Evolutionary conservation across 352 stramenopile genomes (phyloP).

Genomic region (Peronospora destructor): DNA sequence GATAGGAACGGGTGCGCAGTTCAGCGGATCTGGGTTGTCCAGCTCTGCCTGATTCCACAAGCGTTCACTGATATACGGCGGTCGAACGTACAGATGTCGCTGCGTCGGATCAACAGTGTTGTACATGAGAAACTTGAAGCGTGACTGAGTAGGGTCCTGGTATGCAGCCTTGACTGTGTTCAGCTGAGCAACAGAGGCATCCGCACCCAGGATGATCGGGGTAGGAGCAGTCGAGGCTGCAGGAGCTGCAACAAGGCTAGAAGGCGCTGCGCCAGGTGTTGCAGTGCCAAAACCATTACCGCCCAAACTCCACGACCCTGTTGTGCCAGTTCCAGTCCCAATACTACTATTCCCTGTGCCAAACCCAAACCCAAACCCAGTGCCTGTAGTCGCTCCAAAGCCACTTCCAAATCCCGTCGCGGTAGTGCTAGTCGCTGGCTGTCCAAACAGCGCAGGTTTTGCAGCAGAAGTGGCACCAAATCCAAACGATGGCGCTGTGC

Average conservation of each 20-base stretch:
- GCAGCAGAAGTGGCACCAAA: constrained; percentile 27
- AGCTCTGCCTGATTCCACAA: constrained; percentile 80
- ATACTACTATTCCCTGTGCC: constrained; percentile 19
- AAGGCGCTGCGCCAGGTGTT: constrained; percentile 14
- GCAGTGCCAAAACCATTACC: constrained; percentile 33
- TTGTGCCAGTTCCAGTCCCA: constrained; percentile 9
- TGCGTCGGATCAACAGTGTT: constrained; percentile 82
- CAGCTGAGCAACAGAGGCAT: constrained; percentile 71
- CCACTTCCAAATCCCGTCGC: constrained; percentile 31
- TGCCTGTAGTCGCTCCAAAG: constrained; percentile 18
- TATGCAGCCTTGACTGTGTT: constrained; percentile 82
- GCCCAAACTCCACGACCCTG: constrained; percentile 28
- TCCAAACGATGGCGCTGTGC: constrained; percentile 26
- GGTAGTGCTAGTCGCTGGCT: constrained; percentile 27
- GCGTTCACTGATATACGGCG: constrained; percentile 77
- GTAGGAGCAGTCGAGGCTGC: constrained; percentile 39
- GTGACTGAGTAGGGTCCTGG: constrained; percentile 73
- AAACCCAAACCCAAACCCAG: constrained; percentile 40
- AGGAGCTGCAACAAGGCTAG: constrained; percentile 27
- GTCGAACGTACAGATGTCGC: constrained; percentile 69
- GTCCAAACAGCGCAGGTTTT: constrained; percentile 48
- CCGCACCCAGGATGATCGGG: constrained; percentile 65
- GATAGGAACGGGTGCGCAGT: constrained; percentile 70
- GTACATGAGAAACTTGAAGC: constrained; percentile 88
- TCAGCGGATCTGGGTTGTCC: constrained; percentile 80